Evolutionary conservation across 2,329 filamentous ascomycete species (phyloP).

Genomic region (Botrytis squamosa): DNA sequence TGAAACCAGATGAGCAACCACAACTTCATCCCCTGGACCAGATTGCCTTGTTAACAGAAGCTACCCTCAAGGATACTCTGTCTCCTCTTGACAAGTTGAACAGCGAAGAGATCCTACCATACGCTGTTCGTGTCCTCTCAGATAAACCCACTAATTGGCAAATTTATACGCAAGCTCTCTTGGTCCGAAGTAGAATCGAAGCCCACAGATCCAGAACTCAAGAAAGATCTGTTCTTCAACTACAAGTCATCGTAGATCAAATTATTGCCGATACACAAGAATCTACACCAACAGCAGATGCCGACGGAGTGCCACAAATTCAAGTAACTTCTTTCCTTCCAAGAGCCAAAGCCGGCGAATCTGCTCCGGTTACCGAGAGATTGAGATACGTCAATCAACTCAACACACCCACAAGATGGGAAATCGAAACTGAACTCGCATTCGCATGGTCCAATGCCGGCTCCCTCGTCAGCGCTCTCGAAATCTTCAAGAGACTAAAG

Average conservation of each 20-base stretch:
- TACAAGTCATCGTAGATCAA: constrained; percentile 94
- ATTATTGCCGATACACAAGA: constrained; percentile 77
- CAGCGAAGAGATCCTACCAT: constrained; percentile 89
- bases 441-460: constrained; percentile 89
- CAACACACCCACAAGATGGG: constrained; percentile 84
- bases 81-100: constrained; percentile 82
- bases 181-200: constrained; percentile 88
- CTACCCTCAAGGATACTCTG: constrained; percentile 83
- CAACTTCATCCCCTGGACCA: constrained; percentile 81
- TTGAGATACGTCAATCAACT: constrained; percentile 82
- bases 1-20: constrained; percentile 80
- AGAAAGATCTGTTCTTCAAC: constrained; percentile 84
- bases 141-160: constrained; percentile 97
- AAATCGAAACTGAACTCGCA: constrained; percentile 89
- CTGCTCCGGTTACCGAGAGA: constrained; percentile 72
- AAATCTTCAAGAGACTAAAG: constrained; percentile 90
- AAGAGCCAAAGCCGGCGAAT: constrained; percentile 69
- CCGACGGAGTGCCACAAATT: constrained; percentile 42
- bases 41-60: constrained; percentile 83
- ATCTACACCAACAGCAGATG: constrained; percentile 24
- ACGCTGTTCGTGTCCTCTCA: constrained; percentile 80
- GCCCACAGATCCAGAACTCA: constrained; percentile 82
- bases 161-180: constrained; percentile 88
- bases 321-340: constrained; percentile 79
- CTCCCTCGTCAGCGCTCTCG: constrained; percentile 82